Base-by-base conservation (phyloP, 345 rosid genomes). In the Durio zibethinus region DNA sequence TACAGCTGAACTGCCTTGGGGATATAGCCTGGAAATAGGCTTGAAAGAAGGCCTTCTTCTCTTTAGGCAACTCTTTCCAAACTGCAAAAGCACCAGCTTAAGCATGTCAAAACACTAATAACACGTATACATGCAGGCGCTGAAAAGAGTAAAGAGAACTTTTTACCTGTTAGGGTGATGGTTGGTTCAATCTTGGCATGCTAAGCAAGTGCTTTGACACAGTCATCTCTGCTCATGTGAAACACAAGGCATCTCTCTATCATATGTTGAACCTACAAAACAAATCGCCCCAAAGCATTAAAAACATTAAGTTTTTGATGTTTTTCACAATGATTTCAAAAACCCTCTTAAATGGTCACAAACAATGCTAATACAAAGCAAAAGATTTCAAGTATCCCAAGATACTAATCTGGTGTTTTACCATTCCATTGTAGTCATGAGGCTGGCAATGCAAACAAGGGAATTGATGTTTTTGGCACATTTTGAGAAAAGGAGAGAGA, bases 381-480 rank as follows among this genome's bases (percentile, higher is more conserved):
- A 38, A 60, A 76, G 74, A 74, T 77, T 45, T 67, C 25, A 0
- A 52, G 45, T 75, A 23, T 27, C 62, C 62, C 38, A 52, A 40
- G 16, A 33, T 76, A 6, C 1, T 70, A 62, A 38, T 23, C 21
- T 7, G 18, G 59, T 21, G 23, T 42, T 36, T 85, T 87, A 88
- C 91, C 91, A 86, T 86, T 80, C 82, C 79, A n/a, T 84, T 80
- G 71, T 82, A 86, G 29, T 87, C 83, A 21, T 85, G 84, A 25
- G 88, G 88, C 16, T 86, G 80, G 86, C 88, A 88, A 47, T 80
- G 83, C 80, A 88, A 80, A 75, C 86, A 86, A 63, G 87, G 89
- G 43, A 80, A 50, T 0, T 52, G 78, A 38, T 68, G 73, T 4
- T 77, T 74, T 62, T 72, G 72, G n/a, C 7, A 65, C 82, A 81